Base-by-base conservation (phyloP, 305 asterid genomes). In the Fraxinus angustifolia region DNA sequence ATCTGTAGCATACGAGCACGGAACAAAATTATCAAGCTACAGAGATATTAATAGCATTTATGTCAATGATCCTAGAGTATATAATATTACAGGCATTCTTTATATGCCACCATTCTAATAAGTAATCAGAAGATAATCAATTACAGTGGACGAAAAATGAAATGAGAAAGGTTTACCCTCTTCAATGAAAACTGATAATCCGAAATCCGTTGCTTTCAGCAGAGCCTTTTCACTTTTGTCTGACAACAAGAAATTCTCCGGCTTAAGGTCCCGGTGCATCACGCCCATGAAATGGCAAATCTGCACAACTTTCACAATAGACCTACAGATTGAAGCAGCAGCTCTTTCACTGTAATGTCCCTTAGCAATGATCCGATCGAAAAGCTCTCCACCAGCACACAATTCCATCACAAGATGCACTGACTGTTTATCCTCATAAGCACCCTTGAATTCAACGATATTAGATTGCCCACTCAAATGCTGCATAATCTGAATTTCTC, bases 241-340 rank as follows among this genome's bases (percentile, higher is more conserved):
- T 6, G 95, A 88, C 68, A 94, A 78, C 87, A 94, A 82, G 91
- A 94, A 94, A 79, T 93, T 94, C 87, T 93, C 97, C 1, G 98
- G 97, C 89, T 94, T 94, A 31, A 94, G 91, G 80, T 94, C 97
- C 12, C 98, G 87, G 68, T 94, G 98, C 85, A 94, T 86, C 38
- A 94, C 97, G 0, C 98, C 98, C 98, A 93, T 94, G 53, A 91
- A 94, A 86, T 94, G 96, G 79, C 98, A 93, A 28, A 88, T 88
- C 36, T 92, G 94, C 3, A 94, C 94, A 34, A 94, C 97, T 17
- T 89, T 87, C 28, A 93, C 97, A 73, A 94, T 93, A 50, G 91
- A 85, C 85, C 98, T 82, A 73, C 97, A 88, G 8, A 93, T 80
- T 0, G 92, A 45, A 28, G 98, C 95, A 19, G 98, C 98, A 11